Evolutionary conservation across 495 filamentous ascomycete genomes (phyloP), one percentile per base, ranked within the genome.

Genomic region (Aspergillus hancockii): DNA sequence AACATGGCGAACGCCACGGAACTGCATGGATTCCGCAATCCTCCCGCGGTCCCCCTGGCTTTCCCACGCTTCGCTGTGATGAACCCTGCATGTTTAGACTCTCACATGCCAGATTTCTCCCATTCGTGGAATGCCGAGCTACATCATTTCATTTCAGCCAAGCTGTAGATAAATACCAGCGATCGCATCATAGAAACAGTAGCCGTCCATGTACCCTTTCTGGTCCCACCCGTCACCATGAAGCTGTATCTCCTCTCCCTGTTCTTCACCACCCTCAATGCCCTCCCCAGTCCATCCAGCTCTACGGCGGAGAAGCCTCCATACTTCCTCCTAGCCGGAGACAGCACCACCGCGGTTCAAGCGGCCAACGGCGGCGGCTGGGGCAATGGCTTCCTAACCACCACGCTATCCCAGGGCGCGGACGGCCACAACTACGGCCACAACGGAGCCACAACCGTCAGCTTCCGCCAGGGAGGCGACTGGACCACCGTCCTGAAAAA

Each of bases 251-350:
- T 47, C 40, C 40, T 19, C 22, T 2, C 18, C 23, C 16, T 49
- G 52, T n/a, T 50, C 34, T 18, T 22, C 36, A 14, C 18, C 45
- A 19, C 53, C 23, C 31, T 55, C 58, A 28, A 31, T 9, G n/a
- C 58, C 7, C 52, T 55, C 19, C 41, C 34, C 38, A 28, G 3
- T 28, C 46, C 54, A 38, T 52, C 46, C 46, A 34, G 25, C 25
- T 54, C 28, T 19, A 10, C 22, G 0, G 8, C 49, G 31, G 40
- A 55, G 18, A 76, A 70, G 38, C 63, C 69, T 4, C 70, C 77
- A n/a, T 74, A 70, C 23, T 80, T 81, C 60, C 70, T 82, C 47
- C 71, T 84, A 0, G 80, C 79, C 1, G 82, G 81, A n/a, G 82
- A 83, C 57, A 79, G 75, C 10, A 83, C 81, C 16, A 82, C 79